Base-by-base conservation (phyloP, 1,139 yeast species). In the Kluyveromyces marxianus region DNA sequence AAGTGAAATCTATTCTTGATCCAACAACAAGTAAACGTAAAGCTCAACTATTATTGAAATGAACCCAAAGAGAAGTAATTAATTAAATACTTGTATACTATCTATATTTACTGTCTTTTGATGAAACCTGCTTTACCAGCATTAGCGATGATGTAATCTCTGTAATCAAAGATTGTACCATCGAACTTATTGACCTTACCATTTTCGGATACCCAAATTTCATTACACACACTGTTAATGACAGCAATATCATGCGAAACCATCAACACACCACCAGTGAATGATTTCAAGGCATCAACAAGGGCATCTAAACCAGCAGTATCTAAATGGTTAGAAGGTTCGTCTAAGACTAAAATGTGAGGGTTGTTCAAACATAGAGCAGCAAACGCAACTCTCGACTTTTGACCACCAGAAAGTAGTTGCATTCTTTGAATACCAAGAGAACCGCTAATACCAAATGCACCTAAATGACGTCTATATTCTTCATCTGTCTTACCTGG, bases 241-340 rank as follows among this genome's bases (percentile, higher is more conserved):
- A 90, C 86, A 27, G 89, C 73, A 37, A 92, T 97, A 73, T 92
- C 98, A 75, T 92, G 98, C 44, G 96, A 87, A 50, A 92, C 98
- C 97, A 92, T 89, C 57, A 92, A 75, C 33, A 92, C 83, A 67
- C 98, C 98, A 63, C 98, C 98, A 62, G 87, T 78, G 74, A 90
- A 92, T 52, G 79, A 81, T 54, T 75, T 80, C 60, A 92, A 74
- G 1, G 97, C 97, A 37, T 84, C 94, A 5, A 95, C 83, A 53
- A 92, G 75, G 0, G 98, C 97, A 67, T 92, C 98, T 61, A 92
- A 74, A 77, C 97, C 98, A 44, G 95, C 86, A 14, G 96, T 90
- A 83, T 92, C 99, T 77, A 92, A 80, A 69, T 92, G 99, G 71
- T 92, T 92, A 7, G 97, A 88, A 68, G 99, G 99, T 75, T 94